Evolutionary conservation across 2,329 filamentous ascomycete genomes (phyloP), one percentile per base, ranked within the genome.

Genomic region (Microcyclospora pomicola): DNA sequence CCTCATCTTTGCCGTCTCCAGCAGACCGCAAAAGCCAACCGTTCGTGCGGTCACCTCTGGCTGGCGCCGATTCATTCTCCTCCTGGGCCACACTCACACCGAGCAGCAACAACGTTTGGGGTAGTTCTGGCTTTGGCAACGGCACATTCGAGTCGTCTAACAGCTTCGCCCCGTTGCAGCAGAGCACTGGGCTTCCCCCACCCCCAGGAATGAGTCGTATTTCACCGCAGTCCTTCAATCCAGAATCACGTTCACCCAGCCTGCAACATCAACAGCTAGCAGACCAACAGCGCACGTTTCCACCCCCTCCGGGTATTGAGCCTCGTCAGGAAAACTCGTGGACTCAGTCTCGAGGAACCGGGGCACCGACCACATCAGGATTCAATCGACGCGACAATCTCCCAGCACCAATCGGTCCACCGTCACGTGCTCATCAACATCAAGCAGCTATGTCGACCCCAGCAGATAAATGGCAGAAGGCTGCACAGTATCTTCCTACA

Each of bases 51-150:
- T 55, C 53, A 27, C 50, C 52, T 12, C 42, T 53, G 34, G 36
- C 47, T 13, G 30, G 30, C 4, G 30, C 30, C 30, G 50, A 53
- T 35, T 39, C 43, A 3, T 50, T 46, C 33, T 42, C 48, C 31
- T 42, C 50, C 9, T 48, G 50, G 31, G 49, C 52, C 9, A 49
- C 50, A 3, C 46, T 51, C 31, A 34, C 67, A 66, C 45, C 63
- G 9, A 57, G 66, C 52, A 61, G 37, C 10, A 66, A 71, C 34
- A 83, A 80, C 52, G 78, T 86, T 13, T 87, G 82, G 82, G 81
- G 77, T 13, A 77, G 82, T 47, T 71, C 77, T 38, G 77, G 74
- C 9, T 74, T 87, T 14, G 82, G 82, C 3, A 87, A 87, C 55
- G 82, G 82, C 32, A 84, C 80, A 0, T 87, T 87, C 51, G 75